phyloP scores from a whole-genome alignment of 2,329 filamentous ascomycete species.

The Saccharata proteae region DNA sequence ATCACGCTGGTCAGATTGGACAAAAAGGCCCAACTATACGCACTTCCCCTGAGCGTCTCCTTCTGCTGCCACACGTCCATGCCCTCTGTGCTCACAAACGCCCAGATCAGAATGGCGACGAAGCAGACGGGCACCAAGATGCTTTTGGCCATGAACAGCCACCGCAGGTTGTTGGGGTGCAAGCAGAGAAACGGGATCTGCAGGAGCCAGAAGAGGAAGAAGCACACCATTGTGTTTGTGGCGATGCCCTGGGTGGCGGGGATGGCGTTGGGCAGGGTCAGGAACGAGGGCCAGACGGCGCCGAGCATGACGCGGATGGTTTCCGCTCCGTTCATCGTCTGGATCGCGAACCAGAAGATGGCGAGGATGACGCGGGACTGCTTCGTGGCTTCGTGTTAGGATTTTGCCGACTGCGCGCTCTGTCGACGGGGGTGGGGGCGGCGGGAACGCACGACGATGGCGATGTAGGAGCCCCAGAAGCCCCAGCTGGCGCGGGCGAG shows the following conservation, averaged over 20 bases:
- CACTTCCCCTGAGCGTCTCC: conserved; percentile 33
- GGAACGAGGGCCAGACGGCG: conserved; percentile 48
- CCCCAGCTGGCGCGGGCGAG: conserved; percentile 44
- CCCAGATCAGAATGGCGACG: conserved; percentile 52
- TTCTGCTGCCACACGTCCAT: conserved; percentile 36
- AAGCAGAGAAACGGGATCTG: conserved; percentile 45
- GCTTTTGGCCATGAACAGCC: conserved; percentile 38
- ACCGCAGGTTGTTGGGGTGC: conserved; percentile 42
- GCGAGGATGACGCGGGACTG: conserved; percentile 43
- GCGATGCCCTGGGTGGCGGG: conserved; percentile 41
- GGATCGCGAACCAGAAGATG: conserved; percentile 54
- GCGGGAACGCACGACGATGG: no score
- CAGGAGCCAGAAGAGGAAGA: conserved; percentile 46
- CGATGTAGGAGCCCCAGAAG: conserved; percentile 44
- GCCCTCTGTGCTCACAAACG: conserved; percentile 43
- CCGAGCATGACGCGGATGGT: conserved; percentile 39
- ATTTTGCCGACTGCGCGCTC: no score
- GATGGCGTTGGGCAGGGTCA: conserved; percentile 40
- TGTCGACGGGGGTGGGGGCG: no score
- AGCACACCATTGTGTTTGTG: conserved; percentile 43
- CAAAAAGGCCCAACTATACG: conserved; percentile 43
- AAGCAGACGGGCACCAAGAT: conserved; percentile 44
- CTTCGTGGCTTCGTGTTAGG: no score
- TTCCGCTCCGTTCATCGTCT: conserved; percentile 51
- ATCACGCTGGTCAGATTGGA: conserved; percentile 38